Percentiles rank a stretch among this genome's conserved stretches.
Conservation (phyloP, 75 land plant species). For the Adiantum capillusveneris region DNA sequence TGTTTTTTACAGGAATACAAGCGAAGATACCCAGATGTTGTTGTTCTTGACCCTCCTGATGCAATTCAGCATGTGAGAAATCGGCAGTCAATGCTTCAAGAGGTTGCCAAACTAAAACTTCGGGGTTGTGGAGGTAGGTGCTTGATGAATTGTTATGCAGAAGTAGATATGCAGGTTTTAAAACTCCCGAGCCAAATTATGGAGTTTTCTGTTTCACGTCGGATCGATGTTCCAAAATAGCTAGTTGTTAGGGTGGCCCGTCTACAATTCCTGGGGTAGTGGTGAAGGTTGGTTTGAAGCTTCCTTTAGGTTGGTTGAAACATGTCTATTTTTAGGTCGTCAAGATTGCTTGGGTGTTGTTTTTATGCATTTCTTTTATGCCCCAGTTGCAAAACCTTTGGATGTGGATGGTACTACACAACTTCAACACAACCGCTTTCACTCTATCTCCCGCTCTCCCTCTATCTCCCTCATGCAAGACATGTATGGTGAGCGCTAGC, state of each 20-base stretch:
- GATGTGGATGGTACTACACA: slow-evolving; percentile 59
- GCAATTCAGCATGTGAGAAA: slow-evolving; percentile 79
- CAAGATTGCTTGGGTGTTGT: neutral
- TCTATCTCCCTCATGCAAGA: no score
- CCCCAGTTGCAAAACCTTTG: slow-evolving; percentile 82
- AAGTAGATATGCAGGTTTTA: neutral
- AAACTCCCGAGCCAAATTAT: neutral
- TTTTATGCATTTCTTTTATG: slow-evolving; percentile 3
- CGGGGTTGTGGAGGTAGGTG: slow-evolving; percentile 42
- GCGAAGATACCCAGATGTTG: slow-evolving; percentile 68
- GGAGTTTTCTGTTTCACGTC: slow-evolving; percentile 33
- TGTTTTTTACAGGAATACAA: slow-evolving; percentile 55
- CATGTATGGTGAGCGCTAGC: no score
- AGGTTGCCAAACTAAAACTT: slow-evolving; percentile 66
- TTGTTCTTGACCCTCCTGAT: slow-evolving; percentile 84
- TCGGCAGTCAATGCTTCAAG: slow-evolving; percentile 88
- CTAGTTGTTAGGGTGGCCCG: slow-evolving; percentile 66
- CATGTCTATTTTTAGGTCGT: neutral
- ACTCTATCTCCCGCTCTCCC: no score
- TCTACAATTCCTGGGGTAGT: slow-evolving; percentile 65
- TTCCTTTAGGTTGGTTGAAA: slow-evolving; percentile 56
- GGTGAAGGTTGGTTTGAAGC: slow-evolving; percentile 42
- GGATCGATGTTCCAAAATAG: slow-evolving; percentile 69
- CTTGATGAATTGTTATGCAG: neutral
- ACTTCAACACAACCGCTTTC: no score